phyloP scores from a whole-genome alignment of 1,139 yeast genomes.

The Pichia inconspicua region DNA sequence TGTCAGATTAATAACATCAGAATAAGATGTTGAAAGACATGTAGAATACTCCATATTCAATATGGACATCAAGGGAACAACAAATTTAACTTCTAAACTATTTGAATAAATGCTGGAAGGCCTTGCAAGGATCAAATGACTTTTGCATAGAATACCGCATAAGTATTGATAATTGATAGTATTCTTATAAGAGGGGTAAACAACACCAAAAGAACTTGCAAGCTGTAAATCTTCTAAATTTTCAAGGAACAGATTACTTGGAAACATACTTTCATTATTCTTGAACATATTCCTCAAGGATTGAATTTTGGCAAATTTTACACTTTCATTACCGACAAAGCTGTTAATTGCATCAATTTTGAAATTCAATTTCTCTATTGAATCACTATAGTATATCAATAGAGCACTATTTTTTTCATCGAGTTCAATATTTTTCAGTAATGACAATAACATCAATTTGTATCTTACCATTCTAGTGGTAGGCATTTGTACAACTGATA shows the following conservation, averaged over 20 bases:
- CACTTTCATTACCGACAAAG: slow-evolving; percentile 19
- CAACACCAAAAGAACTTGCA: slow-evolving; percentile 31
- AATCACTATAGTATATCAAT: slow-evolving; percentile 11
- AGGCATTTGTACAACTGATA: slow-evolving; percentile 48
- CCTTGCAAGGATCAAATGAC: slow-evolving; percentile 37
- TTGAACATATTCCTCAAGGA: slow-evolving; percentile 17
- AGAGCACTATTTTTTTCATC: slow-evolving; percentile 18
- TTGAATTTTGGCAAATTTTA: slow-evolving; percentile 12
- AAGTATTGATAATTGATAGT: slow-evolving; percentile 22
- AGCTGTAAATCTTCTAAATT: slow-evolving; percentile 25
- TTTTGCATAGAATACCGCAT: slow-evolving; percentile 43
- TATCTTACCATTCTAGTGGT: slow-evolving; percentile 45
- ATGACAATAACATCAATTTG: slow-evolving; percentile 39
- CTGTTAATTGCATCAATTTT: slow-evolving; percentile 30
- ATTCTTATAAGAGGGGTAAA: slow-evolving; percentile 33
- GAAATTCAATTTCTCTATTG: slow-evolving; percentile 18
- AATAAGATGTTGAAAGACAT: slow-evolving; percentile 25
- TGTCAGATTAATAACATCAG: slow-evolving; percentile 34
- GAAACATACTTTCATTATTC: slow-evolving; percentile 13
- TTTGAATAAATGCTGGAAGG: slow-evolving; percentile 17
- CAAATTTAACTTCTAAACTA: slow-evolving; percentile 33
- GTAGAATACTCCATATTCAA: slow-evolving; percentile 6
- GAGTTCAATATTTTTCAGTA: slow-evolving; percentile 23
- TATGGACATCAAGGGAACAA: slow-evolving; percentile 41
- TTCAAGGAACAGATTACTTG: slow-evolving; percentile 18